A percentile compares a stretch with the other conserved stretches of the same genome.
phyloP scores from a whole-genome alignment of 805 yeast genomes.

The Metschnikowia reukaufii region DNA sequence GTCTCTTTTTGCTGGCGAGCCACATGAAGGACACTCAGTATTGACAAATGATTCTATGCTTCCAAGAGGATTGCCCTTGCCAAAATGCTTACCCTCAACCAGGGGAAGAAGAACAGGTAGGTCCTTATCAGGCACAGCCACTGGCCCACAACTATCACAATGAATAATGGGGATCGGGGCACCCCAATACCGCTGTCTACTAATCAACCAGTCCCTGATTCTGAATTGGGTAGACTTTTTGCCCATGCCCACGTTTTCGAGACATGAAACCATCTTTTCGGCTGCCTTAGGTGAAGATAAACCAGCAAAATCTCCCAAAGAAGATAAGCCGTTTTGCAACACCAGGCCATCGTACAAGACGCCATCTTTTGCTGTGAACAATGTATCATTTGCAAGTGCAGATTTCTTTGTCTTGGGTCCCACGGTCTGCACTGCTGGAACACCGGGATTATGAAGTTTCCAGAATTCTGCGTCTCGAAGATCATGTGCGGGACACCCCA shows the following conservation, averaged over 20 bases:
- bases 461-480: slow-evolving; percentile 81
- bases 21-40: slow-evolving; percentile 80
- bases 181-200: slow-evolving; percentile 97
- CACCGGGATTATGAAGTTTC: slow-evolving; percentile 55
- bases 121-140: slow-evolving; percentile 86
- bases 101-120: slow-evolving; percentile 82
- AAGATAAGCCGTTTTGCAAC: slow-evolving; percentile 26
- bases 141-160: slow-evolving; percentile 82
- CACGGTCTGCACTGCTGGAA: slow-evolving; percentile 44
- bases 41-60: slow-evolving; percentile 66
- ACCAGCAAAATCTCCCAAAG: slow-evolving; percentile 48
- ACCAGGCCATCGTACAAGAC: slow-evolving; percentile 30
- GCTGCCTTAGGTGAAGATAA: slow-evolving; percentile 52
- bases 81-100: slow-evolving; percentile 51
- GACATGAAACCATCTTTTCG: slow-evolving; percentile 38
- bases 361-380: slow-evolving; percentile 52
- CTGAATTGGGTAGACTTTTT: slow-evolving; percentile 51
- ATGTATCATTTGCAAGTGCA: slow-evolving; percentile 24
- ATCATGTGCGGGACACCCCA: slow-evolving; percentile 98
- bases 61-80: slow-evolving; percentile 65
- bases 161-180: slow-evolving; percentile 96
- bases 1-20: slow-evolving; percentile 72
- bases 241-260: slow-evolving; percentile 48
- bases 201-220: slow-evolving; percentile 90
- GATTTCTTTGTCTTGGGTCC: slow-evolving; percentile 34